phyloP scores from a whole-genome alignment of 495 filamentous ascomycete genomes.

The Elasticomyces elasticus region DNA sequence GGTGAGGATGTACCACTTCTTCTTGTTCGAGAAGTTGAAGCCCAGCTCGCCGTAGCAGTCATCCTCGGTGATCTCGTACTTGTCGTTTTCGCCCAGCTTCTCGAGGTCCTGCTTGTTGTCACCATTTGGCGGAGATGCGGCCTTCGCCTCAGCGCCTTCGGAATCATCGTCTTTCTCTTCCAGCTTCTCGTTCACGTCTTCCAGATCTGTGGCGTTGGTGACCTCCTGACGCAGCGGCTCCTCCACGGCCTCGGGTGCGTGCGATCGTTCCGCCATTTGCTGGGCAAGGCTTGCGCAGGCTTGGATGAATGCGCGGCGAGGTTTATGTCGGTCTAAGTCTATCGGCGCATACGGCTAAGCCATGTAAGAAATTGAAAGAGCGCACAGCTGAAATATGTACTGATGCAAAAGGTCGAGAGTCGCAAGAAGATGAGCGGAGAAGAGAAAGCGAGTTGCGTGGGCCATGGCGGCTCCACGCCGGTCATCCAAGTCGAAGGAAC shows the following conservation, averaged over 20 bases:
- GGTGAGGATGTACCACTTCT: conserved; percentile 65
- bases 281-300: background rate
- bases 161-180: conserved; percentile 8
- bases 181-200: conserved; percentile 13
- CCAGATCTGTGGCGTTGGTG: background rate
- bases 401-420: background rate
- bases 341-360: background rate
- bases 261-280: conserved; percentile 2
- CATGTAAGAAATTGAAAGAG: background rate
- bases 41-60: conserved; percentile 58
- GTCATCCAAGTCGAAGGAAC: no score
- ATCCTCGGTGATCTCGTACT: conserved; percentile 51
- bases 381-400: background rate
- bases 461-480: no score
- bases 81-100: conserved; percentile 32
- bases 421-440: no score
- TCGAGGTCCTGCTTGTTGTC: conserved; percentile 4
- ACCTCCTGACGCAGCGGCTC: conserved; percentile 7
- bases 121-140: background rate
- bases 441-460: no score
- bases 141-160: background rate
- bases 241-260: conserved; percentile 8
- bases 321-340: background rate
- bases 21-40: conserved; percentile 52
- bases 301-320: background rate